These are phyloP conservation scores for Bryopsis sp. DNA, from an alignment of 139 green algal species.

Conservation along the genomic window DNA sequence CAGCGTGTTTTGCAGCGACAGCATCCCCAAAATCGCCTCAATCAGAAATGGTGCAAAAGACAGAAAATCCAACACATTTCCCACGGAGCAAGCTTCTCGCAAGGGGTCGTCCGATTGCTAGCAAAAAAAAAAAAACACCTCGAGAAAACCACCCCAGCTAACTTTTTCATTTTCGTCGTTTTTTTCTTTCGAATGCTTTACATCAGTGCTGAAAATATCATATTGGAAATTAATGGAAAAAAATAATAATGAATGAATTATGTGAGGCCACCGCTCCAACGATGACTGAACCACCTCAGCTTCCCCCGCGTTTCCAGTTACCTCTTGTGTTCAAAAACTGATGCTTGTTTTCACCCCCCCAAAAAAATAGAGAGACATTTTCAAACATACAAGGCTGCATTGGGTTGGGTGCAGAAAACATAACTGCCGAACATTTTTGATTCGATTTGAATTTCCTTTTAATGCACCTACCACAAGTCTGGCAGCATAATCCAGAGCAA, in stretches of 20 bases:
- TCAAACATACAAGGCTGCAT: neutral
- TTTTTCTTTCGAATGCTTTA: too few species aligned
- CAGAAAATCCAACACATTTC: neutral
- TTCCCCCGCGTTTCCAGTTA: neutral
- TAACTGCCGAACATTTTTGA: neutral
- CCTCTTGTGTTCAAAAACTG: neutral
- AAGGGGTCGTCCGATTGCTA: neutral
- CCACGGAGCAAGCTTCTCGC: neutral
- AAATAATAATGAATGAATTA: too few species aligned
- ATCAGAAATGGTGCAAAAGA: neutral
- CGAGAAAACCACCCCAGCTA: neutral
- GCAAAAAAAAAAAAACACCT: neutral
- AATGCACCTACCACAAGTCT: conserved; percentile 36
- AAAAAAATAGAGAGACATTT: neutral
- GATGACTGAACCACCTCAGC: neutral
- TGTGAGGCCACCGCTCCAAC: neutral
- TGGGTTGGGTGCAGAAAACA: neutral
- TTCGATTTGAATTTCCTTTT: neutral
- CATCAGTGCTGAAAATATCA: too few species aligned
- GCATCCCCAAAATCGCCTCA: neutral
- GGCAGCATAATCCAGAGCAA: conserved; percentile 48
- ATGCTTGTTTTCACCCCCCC: neutral
- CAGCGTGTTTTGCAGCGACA: neutral
- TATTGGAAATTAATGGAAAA: too few species aligned
- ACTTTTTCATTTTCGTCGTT: too few species aligned